Base-by-base conservation (phyloP, 2,329 filamentous ascomycete genomes). In the Aschersonia sp. region DNA sequence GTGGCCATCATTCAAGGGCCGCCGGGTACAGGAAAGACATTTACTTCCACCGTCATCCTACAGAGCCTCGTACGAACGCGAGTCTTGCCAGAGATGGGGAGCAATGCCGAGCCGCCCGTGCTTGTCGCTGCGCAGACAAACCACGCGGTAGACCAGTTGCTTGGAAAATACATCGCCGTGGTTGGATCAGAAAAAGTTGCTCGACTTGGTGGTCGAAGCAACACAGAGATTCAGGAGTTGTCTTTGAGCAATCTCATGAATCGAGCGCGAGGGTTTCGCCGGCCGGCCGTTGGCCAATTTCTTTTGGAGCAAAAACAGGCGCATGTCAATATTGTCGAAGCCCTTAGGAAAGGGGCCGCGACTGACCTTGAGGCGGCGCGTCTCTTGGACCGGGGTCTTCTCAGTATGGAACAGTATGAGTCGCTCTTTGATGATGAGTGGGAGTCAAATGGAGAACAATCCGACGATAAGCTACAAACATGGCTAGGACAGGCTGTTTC, bases 101-200 rank as follows among this genome's bases (percentile, higher is more conserved):
- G 33, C 22, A 42, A n/a, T 5, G 1, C 48, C 5, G 35, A 41
- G 2, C 47, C 53, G 2, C 85, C 85, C 0, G 80, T 96, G 32
- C 72, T 95, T 22, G 71, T 95, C 4, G 76, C 87, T 0, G 87
- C 87, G 6, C 87, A 95, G 56, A 96, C 88, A 0, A 96, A 96
- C 50, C 87, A 95, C 62, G 88, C 88, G 0, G 67, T 95, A 0
- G 88, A 96, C 55, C 88, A 95, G 58, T 69, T 96, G 0, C 68
- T 95, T 0, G 65, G 68, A 1, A 77, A 82, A 47, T 70, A 87
- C 12, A 68, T 78, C 1, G 58, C 67, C 1, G 37, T 39, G 47
- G 55, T 0, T 63, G 60, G 3, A 83, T 63, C 5, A 51, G 53
- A 71, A 72, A 77, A 1, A 80, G 45, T 88, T 49, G 66, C 70